Evolutionary conservation across 257 asterid species (phyloP), one percentile per base, ranked within the genome.

Genomic region (Rehmannia glutinosa): DNA sequence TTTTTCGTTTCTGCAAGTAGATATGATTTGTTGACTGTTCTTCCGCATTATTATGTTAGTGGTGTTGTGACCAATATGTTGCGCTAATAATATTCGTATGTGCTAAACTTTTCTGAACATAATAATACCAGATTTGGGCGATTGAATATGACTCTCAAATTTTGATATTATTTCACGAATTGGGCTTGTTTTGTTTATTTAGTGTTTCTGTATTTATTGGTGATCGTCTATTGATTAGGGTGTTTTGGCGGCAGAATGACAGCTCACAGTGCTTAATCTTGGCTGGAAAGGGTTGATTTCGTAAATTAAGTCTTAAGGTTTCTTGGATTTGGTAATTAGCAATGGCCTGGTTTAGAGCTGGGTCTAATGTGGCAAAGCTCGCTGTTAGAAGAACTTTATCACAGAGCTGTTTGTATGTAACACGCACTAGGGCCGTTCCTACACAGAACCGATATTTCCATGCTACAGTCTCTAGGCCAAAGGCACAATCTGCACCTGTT

Each of bases 331-430:
- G 55, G 72, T 70, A 25, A 30, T 51, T 51, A 73, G 64, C 57
- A 70, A 93, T 93, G 98, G 80, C 83, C 52, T 90, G 97, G 98
- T 82, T 93, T 72, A 84, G 95, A 75, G 84, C 85, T 82, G 96
- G 97, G 36, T 81, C 94, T 56, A 87, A 71, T 68, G 85, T 76
- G 68, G 90, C 97, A 25, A 90, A 78, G 77, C 87, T 83, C 52
- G 97, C 98, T 57, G 66, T 90, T 55, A 77, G 84, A 77, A 83
- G 95, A 66, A 80, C 85, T 72, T 53, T 90, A 75, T 79, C 84
- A 5, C 87, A 70, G 42, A 68, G 83, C 49, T 71, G 75, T 71
- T 78, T 84, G 0, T 80, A 81, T 47, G 77, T 71, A 50, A 41
- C 81, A 1, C 84, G 90, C 59, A 62, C 87, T 11, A 64, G 81